These are phyloP conservation scores for Pistacia atlantica DNA, from an alignment of 345 rosid species.

Conservation along the genomic window DNA sequence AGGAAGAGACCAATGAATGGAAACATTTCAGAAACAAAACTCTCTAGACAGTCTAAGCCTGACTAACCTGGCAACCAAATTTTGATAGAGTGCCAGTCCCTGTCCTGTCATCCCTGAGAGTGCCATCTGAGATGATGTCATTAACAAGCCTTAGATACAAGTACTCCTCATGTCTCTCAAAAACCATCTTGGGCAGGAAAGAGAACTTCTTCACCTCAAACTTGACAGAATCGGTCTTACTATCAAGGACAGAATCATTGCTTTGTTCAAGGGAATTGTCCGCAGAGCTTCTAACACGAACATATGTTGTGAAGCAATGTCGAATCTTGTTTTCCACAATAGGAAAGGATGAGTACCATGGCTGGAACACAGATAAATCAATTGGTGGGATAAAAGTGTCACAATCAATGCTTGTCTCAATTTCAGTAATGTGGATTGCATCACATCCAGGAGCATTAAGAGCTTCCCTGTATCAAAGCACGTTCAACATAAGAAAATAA, in stretches of 20 bases:
- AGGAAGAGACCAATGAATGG: neutral
- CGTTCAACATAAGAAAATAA: constrained; percentile 3
- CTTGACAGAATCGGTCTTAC: constrained; percentile 34
- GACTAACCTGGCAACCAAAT: constrained; percentile 82
- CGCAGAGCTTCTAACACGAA: constrained; percentile 62
- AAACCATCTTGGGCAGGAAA: constrained; percentile 73
- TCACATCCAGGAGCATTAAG: constrained; percentile 80
- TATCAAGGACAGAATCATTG: constrained; percentile 34
- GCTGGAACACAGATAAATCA: constrained; percentile 70
- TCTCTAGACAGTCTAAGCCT: neutral
- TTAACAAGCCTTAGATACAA: constrained; percentile 66
- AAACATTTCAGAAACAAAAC: constrained; percentile 14
- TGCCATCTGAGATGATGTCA: constrained; percentile 67
- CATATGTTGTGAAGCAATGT: constrained; percentile 65
- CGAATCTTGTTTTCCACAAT: constrained; percentile 60
- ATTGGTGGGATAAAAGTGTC: constrained; percentile 86
- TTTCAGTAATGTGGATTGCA: constrained; percentile 87
- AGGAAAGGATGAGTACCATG: constrained; percentile 89
- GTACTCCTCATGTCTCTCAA: constrained; percentile 78
- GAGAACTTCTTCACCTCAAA: constrained; percentile 62
- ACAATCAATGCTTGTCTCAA: constrained; percentile 70
- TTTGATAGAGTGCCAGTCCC: constrained; percentile 88
- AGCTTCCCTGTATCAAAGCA: constrained; percentile 60
- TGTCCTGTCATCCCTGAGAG: constrained; percentile 67
- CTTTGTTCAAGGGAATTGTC: constrained; percentile 35